Conservation (phyloP, 805 yeast genomes). For the Clavispora asparagi region DNA sequence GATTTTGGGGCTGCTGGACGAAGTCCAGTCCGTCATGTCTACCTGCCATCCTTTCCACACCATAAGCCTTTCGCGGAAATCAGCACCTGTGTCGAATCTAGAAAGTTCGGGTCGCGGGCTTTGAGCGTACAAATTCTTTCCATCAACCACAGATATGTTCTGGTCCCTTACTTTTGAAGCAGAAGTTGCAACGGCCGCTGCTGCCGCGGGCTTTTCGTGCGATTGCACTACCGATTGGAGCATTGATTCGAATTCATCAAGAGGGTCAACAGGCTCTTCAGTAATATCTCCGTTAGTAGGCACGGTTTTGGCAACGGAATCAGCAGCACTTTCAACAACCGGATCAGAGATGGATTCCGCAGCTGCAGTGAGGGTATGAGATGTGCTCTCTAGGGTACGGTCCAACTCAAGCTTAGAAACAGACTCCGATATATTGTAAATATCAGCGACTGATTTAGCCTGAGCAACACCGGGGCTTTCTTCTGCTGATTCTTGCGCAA, state of each 20-base stretch:
- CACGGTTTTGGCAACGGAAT: too few species aligned
- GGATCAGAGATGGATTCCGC: too few species aligned
- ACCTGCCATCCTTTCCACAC: conserved; percentile 84
- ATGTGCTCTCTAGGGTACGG: too few species aligned
- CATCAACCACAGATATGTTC: conserved; percentile 1
- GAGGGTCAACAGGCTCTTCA: background rate
- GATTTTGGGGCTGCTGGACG: conserved; percentile 43
- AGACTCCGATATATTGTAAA: background rate
- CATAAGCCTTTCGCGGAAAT: conserved; percentile 52
- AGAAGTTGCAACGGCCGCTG: background rate
- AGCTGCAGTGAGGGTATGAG: too few species aligned
- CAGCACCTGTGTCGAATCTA: conserved; percentile 31
- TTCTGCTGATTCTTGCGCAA: background rate
- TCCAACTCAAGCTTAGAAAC: background rate
- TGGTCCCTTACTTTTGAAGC: background rate
- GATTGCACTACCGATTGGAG: background rate
- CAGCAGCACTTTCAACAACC: too few species aligned
- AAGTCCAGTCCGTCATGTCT: conserved; percentile 81
- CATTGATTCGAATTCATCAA: background rate
- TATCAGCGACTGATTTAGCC: background rate
- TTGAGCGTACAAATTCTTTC: conserved; percentile 27
- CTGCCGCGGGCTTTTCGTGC: background rate
- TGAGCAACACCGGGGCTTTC: background rate
- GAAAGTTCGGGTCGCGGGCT: conserved; percentile 18
- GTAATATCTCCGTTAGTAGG: background rate